phyloP scores from a whole-genome alignment of 805 yeast species.

The Clavispora asparagi region DNA sequence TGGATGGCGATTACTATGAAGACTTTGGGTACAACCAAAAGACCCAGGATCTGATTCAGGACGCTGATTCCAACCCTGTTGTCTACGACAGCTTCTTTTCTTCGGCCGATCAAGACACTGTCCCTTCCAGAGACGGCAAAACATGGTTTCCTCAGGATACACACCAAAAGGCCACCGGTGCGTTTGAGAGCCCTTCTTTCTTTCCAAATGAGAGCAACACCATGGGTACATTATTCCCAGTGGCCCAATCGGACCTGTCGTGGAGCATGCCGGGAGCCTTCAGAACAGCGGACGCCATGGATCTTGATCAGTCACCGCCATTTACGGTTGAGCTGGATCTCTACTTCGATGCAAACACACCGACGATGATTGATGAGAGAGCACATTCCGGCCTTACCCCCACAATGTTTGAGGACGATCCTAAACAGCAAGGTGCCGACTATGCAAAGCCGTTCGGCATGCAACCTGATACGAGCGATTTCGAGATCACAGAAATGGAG shows the following conservation, averaged over 20 bases:
- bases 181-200: not conserved
- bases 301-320: conserved; percentile 33
- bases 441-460: not conserved
- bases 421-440: not conserved
- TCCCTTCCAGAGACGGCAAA: not conserved
- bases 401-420: not conserved
- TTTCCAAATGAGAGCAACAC: not conserved
- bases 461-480: not conserved
- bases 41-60: not conserved
- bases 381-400: not conserved
- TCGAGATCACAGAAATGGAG: no score
- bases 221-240: not conserved
- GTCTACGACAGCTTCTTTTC: not conserved
- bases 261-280: conserved; percentile 13
- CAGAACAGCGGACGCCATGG: conserved; percentile 20
- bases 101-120: not conserved
- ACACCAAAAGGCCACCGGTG: not conserved
- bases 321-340: conserved; percentile 31
- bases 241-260: not conserved
- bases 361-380: conserved; percentile 1
- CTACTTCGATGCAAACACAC: conserved; percentile 16
- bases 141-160: not conserved
- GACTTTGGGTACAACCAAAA: not conserved
- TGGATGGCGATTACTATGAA: not conserved
- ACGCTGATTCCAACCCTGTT: not conserved